Evolutionary conservation across 257 asterid species (phyloP), one percentile per base, ranked within the genome.

Genomic region (Euphrasia confusa): DNA sequence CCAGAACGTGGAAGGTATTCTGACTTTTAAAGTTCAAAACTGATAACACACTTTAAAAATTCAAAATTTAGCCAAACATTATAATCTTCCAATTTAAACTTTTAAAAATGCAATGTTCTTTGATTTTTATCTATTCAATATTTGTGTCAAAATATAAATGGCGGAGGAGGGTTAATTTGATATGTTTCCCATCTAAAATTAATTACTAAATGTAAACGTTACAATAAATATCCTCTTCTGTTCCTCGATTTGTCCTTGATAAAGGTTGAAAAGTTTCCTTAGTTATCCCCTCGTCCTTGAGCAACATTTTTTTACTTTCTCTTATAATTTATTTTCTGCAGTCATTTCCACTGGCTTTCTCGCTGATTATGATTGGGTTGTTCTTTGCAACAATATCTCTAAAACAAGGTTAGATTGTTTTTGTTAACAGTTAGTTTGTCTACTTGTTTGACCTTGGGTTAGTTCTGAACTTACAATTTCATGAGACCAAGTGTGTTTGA

Each of bases 311-410:
- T 67, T 47, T 58, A 14, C 55, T 49, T 42, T 27, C 39, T 39
- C 44, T 32, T 69, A 27, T 60, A 61, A 48, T 21, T 54, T 8
- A 30, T 30, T 33, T 66, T 71, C 39, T 73, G 81, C 97, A 92
- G 98, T 80, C 90, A 61, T 88, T 92, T 68, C 98, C 95, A 7
- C 67, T 92, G 76, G 97, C 98, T 17, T 73, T 92, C 9, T 58
- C 61, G 7, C 61, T 92, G 80, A 84, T 88, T 42, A 65, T 83
- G 82, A 59, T 72, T 30, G 97, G 95, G 13, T 77, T 88, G 71
- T 76, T 91, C 79, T 84, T 91, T 58, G 79, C 98, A 54, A 30
- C 75, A 61, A 60, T 88, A 77, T 91, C 98, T 21, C 79, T 91
- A 67, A 76, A 87, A 76, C 86, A 85, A 81, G 95, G 98, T 92